Percentiles rank a stretch among this genome's conserved stretches.
Conservation (phyloP, 345 rosid genomes). For the Heritiera littoralis region DNA sequence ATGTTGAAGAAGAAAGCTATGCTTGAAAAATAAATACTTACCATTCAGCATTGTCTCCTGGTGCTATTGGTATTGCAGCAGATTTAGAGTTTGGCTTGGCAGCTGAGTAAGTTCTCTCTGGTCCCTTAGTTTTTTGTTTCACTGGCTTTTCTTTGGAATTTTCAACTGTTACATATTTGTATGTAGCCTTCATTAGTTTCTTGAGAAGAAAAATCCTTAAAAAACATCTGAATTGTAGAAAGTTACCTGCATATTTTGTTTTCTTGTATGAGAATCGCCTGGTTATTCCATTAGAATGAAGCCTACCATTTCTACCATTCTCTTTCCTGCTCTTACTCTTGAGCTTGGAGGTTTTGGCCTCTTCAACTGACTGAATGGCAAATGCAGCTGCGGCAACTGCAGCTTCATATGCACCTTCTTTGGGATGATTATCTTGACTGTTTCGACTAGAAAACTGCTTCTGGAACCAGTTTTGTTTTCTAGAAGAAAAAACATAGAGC, state of each 20-base stretch:
- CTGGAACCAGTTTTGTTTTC: constrained; percentile 22
- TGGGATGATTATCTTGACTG: constrained; percentile 22
- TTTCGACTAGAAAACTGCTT: neutral
- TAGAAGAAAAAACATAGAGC: neutral
- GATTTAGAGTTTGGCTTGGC: constrained; percentile 15
- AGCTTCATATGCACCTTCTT: constrained; percentile 17
- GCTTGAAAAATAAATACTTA: neutral
- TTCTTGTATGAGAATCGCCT: constrained; percentile 22
- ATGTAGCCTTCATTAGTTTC: neutral
- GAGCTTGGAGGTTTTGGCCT: constrained; percentile 9
- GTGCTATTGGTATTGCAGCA: constrained; percentile 7
- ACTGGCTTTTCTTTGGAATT: constrained; percentile 13
- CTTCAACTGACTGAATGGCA: constrained; percentile 35
- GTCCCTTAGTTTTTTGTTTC: constrained; percentile 4
- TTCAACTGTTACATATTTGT: constrained; percentile 8
- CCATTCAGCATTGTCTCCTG: constrained; percentile 24
- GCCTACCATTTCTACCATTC: neutral
- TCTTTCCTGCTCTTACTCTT: constrained; percentile 11
- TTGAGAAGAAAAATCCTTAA: neutral
- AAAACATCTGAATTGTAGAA: neutral
- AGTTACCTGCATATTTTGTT: constrained; percentile 23
- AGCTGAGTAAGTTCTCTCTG: constrained; percentile 11
- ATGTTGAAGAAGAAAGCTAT: neutral
- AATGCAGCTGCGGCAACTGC: constrained; percentile 44
- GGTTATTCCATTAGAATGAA: constrained; percentile 9